Base-by-base conservation (phyloP, 192 early-diverging fungal species). In the Funneliformis geosporum region DNA sequence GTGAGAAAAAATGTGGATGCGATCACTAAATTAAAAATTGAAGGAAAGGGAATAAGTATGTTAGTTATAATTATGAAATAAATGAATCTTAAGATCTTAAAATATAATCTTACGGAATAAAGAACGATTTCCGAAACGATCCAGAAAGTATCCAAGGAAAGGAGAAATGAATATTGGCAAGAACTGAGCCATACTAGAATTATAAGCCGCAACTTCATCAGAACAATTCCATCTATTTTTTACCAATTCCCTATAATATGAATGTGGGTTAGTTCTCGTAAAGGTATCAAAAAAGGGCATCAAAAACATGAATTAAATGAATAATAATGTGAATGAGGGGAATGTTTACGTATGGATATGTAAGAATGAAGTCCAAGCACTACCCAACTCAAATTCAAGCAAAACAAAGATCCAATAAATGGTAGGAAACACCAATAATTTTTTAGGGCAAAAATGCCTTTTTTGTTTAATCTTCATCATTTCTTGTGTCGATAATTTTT, bases 321-420 rank as follows among this genome's bases (percentile, higher is more conserved):
- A 47, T 4, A 28, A 59, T n/a, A 21, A n/a, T n/a, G 25, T 27
- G n/a, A 28, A 11, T 39, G 18, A 42, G 33, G 2, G 6, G 10
- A 23, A 62, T 62, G 39, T 60, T 62, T 73, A 85, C 85, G 80
- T 90, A 76, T 89, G 89, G 27, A 92, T 90, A 76, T 91, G 90
- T 67, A 92, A 81, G 65, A 91, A 92, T 82, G 86, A 88, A 65
- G 85, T 89, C 90, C 91, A 92, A 9, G 83, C 87, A 78, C 87
- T 86, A 39, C 91, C 90, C 40, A 92, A 70, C 5, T 86, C 80
- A 43, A 92, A 90, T 70, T 89, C 88, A 82, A 89, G 86, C 33
- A 84, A 43, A 12, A 87, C 84, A 47, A 91, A 83, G 68, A 91
- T 68, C 91, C 91, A 92, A 82, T 86, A 91, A 10, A 88, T 83